Conservation (phyloP, 768 basidiomycete genomes). For the Cytidiella melzeri region DNA sequence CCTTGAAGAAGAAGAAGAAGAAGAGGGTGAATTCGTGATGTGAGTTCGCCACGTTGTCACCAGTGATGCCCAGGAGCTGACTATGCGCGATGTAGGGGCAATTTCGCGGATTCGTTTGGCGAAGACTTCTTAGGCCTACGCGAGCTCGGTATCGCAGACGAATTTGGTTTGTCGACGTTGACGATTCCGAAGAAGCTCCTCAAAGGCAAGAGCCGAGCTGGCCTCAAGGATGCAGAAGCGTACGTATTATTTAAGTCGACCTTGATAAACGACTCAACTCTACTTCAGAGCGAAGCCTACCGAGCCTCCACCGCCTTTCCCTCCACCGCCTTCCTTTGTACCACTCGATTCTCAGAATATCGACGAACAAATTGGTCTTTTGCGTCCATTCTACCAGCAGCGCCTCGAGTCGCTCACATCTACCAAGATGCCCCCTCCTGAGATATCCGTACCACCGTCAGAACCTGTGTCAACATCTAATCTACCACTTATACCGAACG, state of each 20-base stretch:
- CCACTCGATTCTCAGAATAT: constrained; percentile 60
- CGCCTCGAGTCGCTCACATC: constrained; percentile 40
- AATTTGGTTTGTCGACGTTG: constrained; percentile 73
- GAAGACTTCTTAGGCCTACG: constrained; percentile 91
- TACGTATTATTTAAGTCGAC: constrained; percentile 31
- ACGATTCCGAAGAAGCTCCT: constrained; percentile 74
- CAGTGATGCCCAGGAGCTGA: no score
- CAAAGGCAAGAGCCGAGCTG: constrained; percentile 49
- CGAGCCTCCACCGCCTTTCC: constrained; percentile 78
- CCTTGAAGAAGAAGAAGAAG: constrained; percentile 50
- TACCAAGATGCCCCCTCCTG: constrained; percentile 15
- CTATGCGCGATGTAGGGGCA: constrained; percentile 59
- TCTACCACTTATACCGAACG: not conserved
- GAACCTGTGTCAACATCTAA: constrained; percentile 1
- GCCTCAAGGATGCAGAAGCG: constrained; percentile 36
- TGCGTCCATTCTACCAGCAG: constrained; percentile 66
- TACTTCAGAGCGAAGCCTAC: constrained; percentile 49
- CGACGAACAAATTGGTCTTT: constrained; percentile 79
- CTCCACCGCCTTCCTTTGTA: constrained; percentile 77
- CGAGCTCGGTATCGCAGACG: constrained; percentile 82
- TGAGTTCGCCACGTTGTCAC: constrained; percentile 30
- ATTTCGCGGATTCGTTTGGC: constrained; percentile 81
- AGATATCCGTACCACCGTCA: constrained; percentile 15
- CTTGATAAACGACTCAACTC: not conserved
- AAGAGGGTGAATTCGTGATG: constrained; percentile 64